Conservation (phyloP, 345 rosid genomes). For the Heritiera fomes region DNA sequence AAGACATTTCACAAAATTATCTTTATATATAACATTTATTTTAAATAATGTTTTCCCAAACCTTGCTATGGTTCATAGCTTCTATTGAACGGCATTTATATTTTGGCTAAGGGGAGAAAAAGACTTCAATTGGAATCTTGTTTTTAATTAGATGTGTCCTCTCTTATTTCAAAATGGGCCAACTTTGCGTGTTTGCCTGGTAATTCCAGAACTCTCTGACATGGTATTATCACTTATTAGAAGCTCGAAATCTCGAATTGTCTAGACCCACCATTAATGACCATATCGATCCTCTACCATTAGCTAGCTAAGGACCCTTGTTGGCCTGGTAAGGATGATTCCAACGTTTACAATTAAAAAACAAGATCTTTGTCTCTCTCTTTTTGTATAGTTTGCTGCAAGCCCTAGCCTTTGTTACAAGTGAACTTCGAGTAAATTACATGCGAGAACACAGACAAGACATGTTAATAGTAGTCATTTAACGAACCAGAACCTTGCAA, state of each 20-base stretch:
- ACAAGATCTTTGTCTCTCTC: too few relatives aligned
- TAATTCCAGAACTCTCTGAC: background rate
- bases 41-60: too few relatives aligned
- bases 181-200: background rate
- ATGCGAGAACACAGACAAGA: background rate
- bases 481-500: background rate
- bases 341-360: background rate
- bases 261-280: background rate
- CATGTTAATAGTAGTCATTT: background rate
- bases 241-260: background rate
- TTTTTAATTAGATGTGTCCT: too few relatives aligned
- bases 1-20: background rate
- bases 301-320: background rate
- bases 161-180: too few relatives aligned
- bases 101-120: background rate
- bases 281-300: background rate
- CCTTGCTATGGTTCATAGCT: too few relatives aligned
- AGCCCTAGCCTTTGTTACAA: background rate
- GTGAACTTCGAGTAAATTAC: background rate
- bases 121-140: too few relatives aligned
- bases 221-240: background rate
- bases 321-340: background rate
- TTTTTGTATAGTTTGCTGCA: background rate
- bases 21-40: too few relatives aligned
- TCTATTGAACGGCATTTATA: too few relatives aligned